Evolutionary conservation across 108 stramenopile species (phyloP), one percentile per base, ranked within the genome.

Genomic region (Schizochytrium sp.): DNA sequence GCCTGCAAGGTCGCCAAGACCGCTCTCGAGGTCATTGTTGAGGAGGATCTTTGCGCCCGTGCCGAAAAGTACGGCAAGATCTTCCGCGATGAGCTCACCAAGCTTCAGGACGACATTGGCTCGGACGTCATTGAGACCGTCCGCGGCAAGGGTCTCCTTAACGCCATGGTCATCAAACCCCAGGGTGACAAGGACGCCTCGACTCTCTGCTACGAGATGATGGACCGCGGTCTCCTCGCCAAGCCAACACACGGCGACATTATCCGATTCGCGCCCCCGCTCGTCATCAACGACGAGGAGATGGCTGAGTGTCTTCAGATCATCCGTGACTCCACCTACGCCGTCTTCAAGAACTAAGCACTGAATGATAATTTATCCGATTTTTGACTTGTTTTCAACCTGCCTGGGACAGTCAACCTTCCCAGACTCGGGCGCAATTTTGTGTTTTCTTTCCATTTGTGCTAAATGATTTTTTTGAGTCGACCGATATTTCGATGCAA

Each of bases 231-330:
- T 4, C 90, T 99, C 47, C 90, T 99, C 88, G 99, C 99, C 58
- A 99, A 99, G 92, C 99, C 98, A 5, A 99, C 99, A 28, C 99
- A 99, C 87, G 97, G 98, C 45, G 97, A 99, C 89, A 98, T 99
- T 87, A 98, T 99, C 90, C 96, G 99, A 14, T 97, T 99, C 88
- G 98, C 99, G 12, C 99, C 99, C 8, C 98, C 98, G 18, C 91
- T 98, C 57, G 95, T 95, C 18, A 97, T 98, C 88, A 95, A 95
- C n/a, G 96, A 97, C 87, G 88, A 89, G n/a, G 94, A 97, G 93
- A 91, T 97, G 72, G 95, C 96, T 88, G 88, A 60, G 60, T 95
- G 95, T 91, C 90, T 97, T 58, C 95, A 89, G 5, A 96, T 97
- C 83, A 97, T 97, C 57, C 76, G 76, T 34, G 51, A 53, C 76